Evolutionary conservation across 306 rosid species (phyloP).

Genomic region (Cyclanthera cordifolia): DNA sequence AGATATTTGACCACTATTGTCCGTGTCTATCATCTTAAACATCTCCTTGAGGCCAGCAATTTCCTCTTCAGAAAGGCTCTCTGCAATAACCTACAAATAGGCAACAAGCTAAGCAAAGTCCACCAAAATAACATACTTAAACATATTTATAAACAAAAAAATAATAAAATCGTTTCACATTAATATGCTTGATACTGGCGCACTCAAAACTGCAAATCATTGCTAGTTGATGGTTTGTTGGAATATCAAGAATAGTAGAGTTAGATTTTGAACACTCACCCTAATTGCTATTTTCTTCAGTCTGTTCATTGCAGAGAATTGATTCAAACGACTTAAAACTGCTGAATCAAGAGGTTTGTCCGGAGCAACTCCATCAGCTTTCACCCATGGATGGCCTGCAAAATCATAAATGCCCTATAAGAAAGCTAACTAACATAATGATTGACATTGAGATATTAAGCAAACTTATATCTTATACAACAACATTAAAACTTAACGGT

Average conservation of each 20-base stretch:
- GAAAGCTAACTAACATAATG: conserved; percentile 8
- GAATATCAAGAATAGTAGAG: neutral
- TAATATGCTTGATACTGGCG: neutral
- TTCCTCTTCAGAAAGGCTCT: conserved; percentile 83
- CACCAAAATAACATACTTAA: neutral
- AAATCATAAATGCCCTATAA: conserved; percentile 12
- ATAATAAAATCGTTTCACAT: neutral
- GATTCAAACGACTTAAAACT: conserved; percentile 80
- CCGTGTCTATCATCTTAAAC: too few relatives aligned
- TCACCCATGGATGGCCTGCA: conserved; percentile 95
- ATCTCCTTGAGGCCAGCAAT: too few relatives aligned
- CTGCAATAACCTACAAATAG: conserved; percentile 70
- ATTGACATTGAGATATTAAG: conserved; percentile 15
- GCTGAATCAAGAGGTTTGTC: conserved; percentile 91
- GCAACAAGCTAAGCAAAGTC: conserved; percentile 19
- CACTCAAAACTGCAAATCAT: neutral
- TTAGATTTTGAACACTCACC: conserved; percentile 38
- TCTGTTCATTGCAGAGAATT: conserved; percentile 86
- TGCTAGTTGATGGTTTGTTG: neutral
- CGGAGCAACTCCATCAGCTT: conserved; percentile 71
- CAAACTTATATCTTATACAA: neutral
- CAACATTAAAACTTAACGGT: neutral
- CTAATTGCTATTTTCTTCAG: conserved; percentile 80
- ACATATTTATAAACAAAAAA: too few relatives aligned
- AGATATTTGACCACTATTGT: conserved; percentile 58